Base-by-base conservation (phyloP, 257 asterid species). In the Craterostigma plantagineum region DNA sequence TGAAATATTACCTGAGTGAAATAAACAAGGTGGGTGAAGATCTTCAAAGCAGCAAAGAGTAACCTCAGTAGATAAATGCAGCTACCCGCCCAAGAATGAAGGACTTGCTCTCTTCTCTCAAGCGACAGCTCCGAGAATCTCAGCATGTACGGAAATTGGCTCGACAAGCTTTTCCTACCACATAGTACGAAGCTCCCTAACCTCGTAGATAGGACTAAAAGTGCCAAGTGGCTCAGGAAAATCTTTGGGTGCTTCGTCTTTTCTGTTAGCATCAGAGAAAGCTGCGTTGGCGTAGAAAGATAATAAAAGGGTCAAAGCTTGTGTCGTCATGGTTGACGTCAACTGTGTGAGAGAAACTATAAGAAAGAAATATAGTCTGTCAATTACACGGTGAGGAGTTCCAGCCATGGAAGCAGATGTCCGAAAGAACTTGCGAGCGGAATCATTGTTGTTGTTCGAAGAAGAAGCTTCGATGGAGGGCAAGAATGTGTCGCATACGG, bases 1-100 rank as follows among this genome's bases (percentile, higher is more conserved):
- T n/a, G n/a, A n/a, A n/a, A n/a, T n/a, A n/a, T n/a, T 55, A 77
- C 94, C 94, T 75, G 90, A 9, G 90, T 64, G 68, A 77, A 81
- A 50, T 52, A 81, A 0, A 53, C 42, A 10, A 81, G 75, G 16
- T 58, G 69, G 46, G 61, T 55, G 52, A 77, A 68, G 48, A 58
- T 14, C 52, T 81, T 81, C 2, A 54, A 4, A 9, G 65, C 69
- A 3, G 53, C 10, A 59, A 44, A 81, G 30, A 77, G 51, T 33
- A 74, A 46, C 30, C 74, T 72, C 13, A 67, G 9, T 23, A 70
- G 69, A 8, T 37, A 65, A 58, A 75, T 42, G 39, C 34, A 41
- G 62, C 84, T 72, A 11, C 52, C 8, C 12, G 90, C 65, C 94
- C 92, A 81, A 11, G 81, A 63, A 9, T 51, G 35, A 49, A 78